These are phyloP conservation scores for Centrapalus pauciflorus DNA, from an alignment of 129 eudicot genomes.

Conservation along the genomic window DNA sequence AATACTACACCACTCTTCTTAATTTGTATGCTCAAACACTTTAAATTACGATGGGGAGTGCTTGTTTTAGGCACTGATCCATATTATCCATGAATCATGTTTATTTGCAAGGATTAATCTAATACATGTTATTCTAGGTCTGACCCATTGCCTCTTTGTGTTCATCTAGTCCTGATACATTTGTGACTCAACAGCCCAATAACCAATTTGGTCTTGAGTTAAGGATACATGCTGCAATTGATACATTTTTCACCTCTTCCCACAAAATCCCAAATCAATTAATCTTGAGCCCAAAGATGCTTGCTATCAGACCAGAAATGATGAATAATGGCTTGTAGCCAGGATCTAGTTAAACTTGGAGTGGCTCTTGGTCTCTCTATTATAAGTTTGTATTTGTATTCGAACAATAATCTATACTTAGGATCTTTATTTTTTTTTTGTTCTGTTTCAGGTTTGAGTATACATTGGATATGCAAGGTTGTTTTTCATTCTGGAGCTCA, in stretches of 20 bases:
- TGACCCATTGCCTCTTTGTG: not conserved
- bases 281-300: not conserved
- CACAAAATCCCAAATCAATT: too few species aligned
- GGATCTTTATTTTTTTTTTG: not conserved
- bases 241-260: not conserved
- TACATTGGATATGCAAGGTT: not conserved
- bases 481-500: constrained; percentile 14
- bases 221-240: not conserved
- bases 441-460: constrained; percentile 8
- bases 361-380: not conserved
- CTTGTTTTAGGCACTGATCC: not conserved
- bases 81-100: not conserved
- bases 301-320: too few species aligned
- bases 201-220: not conserved
- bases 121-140: not conserved
- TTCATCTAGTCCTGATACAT: too few species aligned
- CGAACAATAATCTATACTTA: not conserved
- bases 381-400: not conserved
- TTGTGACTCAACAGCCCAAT: not conserved
- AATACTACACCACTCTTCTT: not conserved
- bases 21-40: not conserved
- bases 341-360: not conserved
- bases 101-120: not conserved
- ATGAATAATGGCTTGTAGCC: not conserved
- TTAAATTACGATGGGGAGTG: not conserved